These are phyloP conservation scores for Porpolomopsis calyptriformis DNA, from an alignment of 768 basidiomycete species.

Conservation along the genomic window DNA sequence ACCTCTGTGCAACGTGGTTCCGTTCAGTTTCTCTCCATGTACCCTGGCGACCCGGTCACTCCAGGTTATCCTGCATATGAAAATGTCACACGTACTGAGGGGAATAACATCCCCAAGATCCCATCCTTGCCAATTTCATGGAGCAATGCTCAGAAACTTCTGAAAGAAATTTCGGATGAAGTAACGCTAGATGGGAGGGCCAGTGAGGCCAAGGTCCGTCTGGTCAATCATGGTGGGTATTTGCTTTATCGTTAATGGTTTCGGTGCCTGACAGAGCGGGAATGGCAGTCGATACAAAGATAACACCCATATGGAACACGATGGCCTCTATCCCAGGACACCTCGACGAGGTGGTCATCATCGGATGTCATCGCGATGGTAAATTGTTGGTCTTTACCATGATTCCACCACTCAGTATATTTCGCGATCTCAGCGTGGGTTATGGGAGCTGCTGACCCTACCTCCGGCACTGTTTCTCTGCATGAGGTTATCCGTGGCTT, in stretches of 20 bases:
- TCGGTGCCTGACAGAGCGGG: neutral
- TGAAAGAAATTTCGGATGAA: constrained; percentile 40
- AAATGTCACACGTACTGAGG: constrained; percentile 55
- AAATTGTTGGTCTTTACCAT: constrained; percentile 9
- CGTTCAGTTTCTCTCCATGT: constrained; percentile 57
- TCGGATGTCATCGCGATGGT: constrained; percentile 72
- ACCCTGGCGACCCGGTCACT: constrained; percentile 75
- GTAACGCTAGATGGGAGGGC: constrained; percentile 33
- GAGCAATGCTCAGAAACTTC: constrained; percentile 63
- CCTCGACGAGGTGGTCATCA: constrained; percentile 56
- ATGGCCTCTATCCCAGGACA: constrained; percentile 58
- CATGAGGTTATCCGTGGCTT: constrained; percentile 71
- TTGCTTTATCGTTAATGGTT: neutral
- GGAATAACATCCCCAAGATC: constrained; percentile 56
- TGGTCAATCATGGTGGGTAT: constrained; percentile 44
- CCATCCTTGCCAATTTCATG: constrained; percentile 89
- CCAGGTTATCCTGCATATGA: constrained; percentile 83
- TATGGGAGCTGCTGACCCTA: constrained; percentile 70
- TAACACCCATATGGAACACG: constrained; percentile 87
- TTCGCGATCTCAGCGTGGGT: constrained; percentile 44
- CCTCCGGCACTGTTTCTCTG: constrained; percentile 68
- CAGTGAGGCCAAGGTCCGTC: constrained; percentile 38
- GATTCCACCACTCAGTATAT: neutral
- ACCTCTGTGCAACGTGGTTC: constrained; percentile 79
- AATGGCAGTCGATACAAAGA: constrained; percentile 53